phyloP scores from a whole-genome alignment of 768 basidiomycete genomes.

The Vararia minispora region DNA sequence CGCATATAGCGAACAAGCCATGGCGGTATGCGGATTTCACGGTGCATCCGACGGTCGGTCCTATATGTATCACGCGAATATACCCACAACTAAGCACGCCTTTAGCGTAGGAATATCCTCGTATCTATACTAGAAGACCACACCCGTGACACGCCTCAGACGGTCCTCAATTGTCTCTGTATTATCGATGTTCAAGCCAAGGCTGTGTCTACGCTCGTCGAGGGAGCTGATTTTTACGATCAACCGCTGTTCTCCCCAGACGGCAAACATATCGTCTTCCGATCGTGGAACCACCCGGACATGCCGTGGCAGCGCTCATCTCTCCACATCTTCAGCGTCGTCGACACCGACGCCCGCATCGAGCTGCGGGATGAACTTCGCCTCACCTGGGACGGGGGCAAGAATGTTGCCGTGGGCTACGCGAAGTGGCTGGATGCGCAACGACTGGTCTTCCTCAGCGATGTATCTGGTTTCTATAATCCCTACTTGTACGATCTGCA shows the following conservation, averaged over 20 bases:
- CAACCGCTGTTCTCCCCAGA: conserved; percentile 48
- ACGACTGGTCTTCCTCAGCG: conserved; percentile 2
- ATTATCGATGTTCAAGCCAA: conserved; percentile 39
- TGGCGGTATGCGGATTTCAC: conserved; percentile 56
- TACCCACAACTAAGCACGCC: too few relatives aligned
- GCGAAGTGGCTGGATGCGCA: conserved; percentile 5
- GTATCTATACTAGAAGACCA: conserved; percentile 65
- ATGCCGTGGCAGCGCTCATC: conserved; percentile 65
- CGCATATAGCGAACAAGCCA: conserved; percentile 29
- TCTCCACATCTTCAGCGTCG: conserved; percentile 33
- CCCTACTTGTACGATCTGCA: conserved; percentile 2
- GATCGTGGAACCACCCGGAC: conserved; percentile 58
- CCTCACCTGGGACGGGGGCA: conserved; percentile 2
- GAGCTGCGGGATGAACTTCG: neutral
- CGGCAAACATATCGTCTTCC: conserved; percentile 47
- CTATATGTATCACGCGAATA: too few relatives aligned
- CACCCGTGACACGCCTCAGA: conserved; percentile 36
- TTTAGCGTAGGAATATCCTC: conserved; percentile 40
- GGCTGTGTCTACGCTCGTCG: conserved; percentile 32
- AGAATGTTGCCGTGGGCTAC: conserved; percentile 3
- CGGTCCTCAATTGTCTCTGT: conserved; percentile 46
- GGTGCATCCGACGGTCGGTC: conserved; percentile 43
- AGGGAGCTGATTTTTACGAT: conserved; percentile 66
- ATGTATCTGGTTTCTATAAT: conserved; percentile 7
- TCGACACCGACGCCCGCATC: conserved; percentile 8